Base-by-base conservation (phyloP, 805 yeast species). In the Metschnikowia corniflorae region DNA sequence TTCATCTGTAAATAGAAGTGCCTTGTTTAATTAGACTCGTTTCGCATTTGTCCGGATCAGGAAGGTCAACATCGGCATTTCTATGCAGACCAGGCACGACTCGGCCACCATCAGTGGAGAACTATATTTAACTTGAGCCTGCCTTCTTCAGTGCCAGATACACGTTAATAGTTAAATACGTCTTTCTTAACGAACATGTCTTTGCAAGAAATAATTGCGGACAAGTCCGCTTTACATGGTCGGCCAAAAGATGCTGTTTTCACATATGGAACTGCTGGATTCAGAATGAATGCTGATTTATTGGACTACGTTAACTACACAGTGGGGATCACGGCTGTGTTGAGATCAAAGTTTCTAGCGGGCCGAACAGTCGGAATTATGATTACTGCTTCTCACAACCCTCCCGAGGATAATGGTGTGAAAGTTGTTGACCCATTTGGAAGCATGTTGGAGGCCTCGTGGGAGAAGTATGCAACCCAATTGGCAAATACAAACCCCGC, bases 221-320 rank as follows among this genome's bases (percentile, higher is more conserved):
- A 31, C n/a, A 35, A 42, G 8, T 29, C 34, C 16, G 26, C 25
- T 13, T 22, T 16, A 25, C 71, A 73, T 44, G 71, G 71, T 19
- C 77, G 75, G 38, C 78, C 81, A 3, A 55, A 49, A 15, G 45
- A 44, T 26, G 37, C 54, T 26, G 41, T 35, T 9, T 82, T 77
- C 54, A 62, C 76, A 13, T 93, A 93, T 53, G 98, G 98, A n/a
- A 93, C 98, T 1, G 98, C 98, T 2, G 98, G 98, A 7, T 93
- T 93, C 65, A 76, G 98, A 41, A 80, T 81, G 65, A 66, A 76
- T 31, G 89, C 95, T 2, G 55, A 62, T 15, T 60, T 71, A 13
- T 65, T 91, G 46, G 95, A 86, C 55, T 80, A 87, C 13, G 91
- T 89, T 21, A 83, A 86, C 60, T 86, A 78, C 58, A 51, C 91